Evolutionary conservation across 306 rosid genomes (phyloP).

Genomic region (Cicer judaicum): DNA sequence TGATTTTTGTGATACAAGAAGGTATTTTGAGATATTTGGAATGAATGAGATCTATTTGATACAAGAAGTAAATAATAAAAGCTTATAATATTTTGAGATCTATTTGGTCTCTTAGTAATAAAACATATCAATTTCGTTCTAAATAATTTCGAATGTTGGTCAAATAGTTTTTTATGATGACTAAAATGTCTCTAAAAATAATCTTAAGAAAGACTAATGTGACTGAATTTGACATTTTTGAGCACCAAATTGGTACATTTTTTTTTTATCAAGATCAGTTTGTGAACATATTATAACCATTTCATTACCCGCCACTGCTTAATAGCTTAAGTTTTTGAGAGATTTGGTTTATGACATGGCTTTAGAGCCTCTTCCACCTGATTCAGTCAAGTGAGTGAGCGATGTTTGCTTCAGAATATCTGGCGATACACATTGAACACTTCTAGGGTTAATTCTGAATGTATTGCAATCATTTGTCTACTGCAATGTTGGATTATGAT

Average conservation of each 20-base stretch:
- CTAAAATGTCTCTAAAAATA: neutral
- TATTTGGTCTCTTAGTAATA: neutral
- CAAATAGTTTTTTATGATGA: neutral
- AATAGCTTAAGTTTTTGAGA: neutral
- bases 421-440: too few relatives aligned
- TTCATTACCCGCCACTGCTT: neutral
- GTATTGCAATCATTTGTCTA: too few relatives aligned
- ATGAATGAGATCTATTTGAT: neutral
- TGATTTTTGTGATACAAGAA: conserved; percentile 30
- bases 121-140: neutral
- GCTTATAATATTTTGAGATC: neutral
- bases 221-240: neutral
- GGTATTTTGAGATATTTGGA: neutral
- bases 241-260: neutral
- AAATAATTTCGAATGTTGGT: neutral
- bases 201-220: neutral
- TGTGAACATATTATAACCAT: neutral
- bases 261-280: neutral
- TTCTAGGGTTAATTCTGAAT: too few relatives aligned
- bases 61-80: too few relatives aligned
- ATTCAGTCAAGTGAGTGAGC: too few relatives aligned
- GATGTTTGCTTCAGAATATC: too few relatives aligned
- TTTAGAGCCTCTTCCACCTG: neutral
- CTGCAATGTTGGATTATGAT: too few relatives aligned
- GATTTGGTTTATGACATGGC: neutral